These are phyloP conservation scores for Tulasnella sp. DNA, from an alignment of 768 basidiomycete genomes.

Conservation along the genomic window DNA sequence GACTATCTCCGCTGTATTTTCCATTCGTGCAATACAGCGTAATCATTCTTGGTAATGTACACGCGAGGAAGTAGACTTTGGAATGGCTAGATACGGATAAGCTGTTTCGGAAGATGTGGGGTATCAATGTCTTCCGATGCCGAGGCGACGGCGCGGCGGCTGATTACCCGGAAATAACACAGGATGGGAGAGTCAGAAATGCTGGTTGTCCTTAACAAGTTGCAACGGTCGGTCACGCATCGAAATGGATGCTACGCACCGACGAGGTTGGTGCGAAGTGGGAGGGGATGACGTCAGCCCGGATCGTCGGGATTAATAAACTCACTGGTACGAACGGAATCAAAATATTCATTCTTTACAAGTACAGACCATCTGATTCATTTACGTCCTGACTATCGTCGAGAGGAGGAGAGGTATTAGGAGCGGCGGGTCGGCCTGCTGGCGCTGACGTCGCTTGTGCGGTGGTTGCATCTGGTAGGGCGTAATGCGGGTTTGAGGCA, in stretches of 20 bases:
- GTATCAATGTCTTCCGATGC: too few relatives aligned
- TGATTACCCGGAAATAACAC: too few relatives aligned
- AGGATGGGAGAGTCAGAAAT: too few relatives aligned
- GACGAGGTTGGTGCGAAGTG: not conserved
- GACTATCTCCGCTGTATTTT: not conserved
- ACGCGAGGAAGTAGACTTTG: not conserved
- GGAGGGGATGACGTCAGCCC: too few relatives aligned
- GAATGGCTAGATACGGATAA: too few relatives aligned
- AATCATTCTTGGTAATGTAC: too few relatives aligned
- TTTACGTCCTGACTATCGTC: not conserved
- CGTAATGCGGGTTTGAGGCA: slow-evolving; percentile 48
- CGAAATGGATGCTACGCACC: too few relatives aligned
- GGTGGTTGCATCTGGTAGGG: slow-evolving; percentile 27
- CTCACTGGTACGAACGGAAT: not conserved
- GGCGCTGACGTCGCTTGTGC: not conserved
- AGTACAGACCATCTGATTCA: not conserved
- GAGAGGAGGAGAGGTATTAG: not conserved
- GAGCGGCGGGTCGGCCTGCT: not conserved
- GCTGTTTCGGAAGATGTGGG: too few relatives aligned
- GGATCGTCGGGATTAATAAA: too few relatives aligned
- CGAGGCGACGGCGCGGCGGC: too few relatives aligned
- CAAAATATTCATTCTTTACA: not conserved
- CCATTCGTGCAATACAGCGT: not conserved
- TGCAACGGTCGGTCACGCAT: too few relatives aligned
- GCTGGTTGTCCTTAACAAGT: too few relatives aligned